phyloP scores from a whole-genome alignment of 495 filamentous ascomycete genomes.

The Hypoxylon cercidicola region DNA sequence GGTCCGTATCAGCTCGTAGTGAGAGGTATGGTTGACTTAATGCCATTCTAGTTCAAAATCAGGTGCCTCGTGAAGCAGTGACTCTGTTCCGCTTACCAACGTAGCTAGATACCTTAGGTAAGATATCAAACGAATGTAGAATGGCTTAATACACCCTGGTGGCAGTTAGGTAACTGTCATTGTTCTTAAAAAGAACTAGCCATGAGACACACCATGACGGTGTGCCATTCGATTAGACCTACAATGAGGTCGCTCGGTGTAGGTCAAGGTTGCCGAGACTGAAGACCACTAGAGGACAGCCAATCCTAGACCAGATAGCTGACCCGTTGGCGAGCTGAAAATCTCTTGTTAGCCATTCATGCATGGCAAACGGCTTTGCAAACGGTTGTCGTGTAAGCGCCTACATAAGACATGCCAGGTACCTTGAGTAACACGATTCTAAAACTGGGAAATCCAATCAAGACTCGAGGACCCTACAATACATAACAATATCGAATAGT shows the following conservation, averaged over 20 bases:
- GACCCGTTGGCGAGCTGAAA: not conserved
- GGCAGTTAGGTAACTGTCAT: too few relatives aligned
- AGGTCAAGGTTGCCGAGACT: conserved; percentile 8
- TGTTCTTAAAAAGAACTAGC: not conserved
- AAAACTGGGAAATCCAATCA: too few relatives aligned
- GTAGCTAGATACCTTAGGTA: too few relatives aligned
- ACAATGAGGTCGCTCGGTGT: not conserved
- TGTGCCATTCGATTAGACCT: conserved; percentile 9
- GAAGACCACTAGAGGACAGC: conserved; percentile 3
- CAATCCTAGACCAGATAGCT: not conserved
- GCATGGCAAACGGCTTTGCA: conserved; percentile 5
- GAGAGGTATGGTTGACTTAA: too few relatives aligned
- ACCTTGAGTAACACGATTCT: too few relatives aligned
- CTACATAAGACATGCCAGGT: too few relatives aligned
- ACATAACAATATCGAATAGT: not conserved
- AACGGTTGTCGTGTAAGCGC: not conserved
- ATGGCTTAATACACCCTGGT: too few relatives aligned
- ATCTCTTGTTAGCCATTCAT: not conserved
- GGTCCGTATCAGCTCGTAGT: too few relatives aligned
- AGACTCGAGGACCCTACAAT: not conserved
- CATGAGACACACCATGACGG: not conserved
- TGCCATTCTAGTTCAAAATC: too few relatives aligned
- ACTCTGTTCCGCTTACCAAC: too few relatives aligned
- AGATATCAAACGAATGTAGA: too few relatives aligned
- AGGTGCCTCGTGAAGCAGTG: too few relatives aligned